Conservation (phyloP, 768 basidiomycete genomes). For the Rhizopogon vulgaris region DNA sequence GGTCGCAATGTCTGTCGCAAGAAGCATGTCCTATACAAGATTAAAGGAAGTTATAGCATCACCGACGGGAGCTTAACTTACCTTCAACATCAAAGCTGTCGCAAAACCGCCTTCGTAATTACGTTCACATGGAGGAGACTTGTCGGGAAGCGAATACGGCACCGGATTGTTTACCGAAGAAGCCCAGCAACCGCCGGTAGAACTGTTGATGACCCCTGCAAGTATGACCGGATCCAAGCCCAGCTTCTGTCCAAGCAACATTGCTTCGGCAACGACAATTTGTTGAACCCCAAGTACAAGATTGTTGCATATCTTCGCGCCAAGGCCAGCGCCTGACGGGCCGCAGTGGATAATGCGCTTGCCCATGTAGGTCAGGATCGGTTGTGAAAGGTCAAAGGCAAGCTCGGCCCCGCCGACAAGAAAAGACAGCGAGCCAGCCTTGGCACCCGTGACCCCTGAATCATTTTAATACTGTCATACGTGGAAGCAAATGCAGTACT, state of each 20-base stretch:
- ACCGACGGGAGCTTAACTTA: slow-evolving; percentile 15
- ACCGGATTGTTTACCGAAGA: slow-evolving; percentile 87
- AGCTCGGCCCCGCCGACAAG: slow-evolving; percentile 75
- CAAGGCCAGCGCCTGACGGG: slow-evolving; percentile 72
- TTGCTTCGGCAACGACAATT: slow-evolving; percentile 82
- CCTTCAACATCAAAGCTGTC: slow-evolving; percentile 80
- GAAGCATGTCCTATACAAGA: slow-evolving; percentile 66
- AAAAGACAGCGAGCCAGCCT: slow-evolving; percentile 84
- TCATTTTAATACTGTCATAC: not conserved
- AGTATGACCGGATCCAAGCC: slow-evolving; percentile 73
- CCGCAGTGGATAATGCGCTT: slow-evolving; percentile 80
- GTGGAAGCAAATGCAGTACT: slow-evolving; percentile 5
- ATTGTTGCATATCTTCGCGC: slow-evolving; percentile 91
- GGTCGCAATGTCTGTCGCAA: slow-evolving; percentile 62
- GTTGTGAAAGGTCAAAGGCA: slow-evolving; percentile 51
- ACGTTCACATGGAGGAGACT: slow-evolving; percentile 76
- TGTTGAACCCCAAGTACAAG: slow-evolving; percentile 73
- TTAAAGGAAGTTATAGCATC: slow-evolving; percentile 4
- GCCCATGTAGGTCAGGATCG: slow-evolving; percentile 71
- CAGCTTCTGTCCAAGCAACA: slow-evolving; percentile 80
- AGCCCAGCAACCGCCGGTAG: slow-evolving; percentile 80
- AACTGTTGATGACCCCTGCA: slow-evolving; percentile 80
- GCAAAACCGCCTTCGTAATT: slow-evolving; percentile 86
- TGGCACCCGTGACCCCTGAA: slow-evolving; percentile 78
- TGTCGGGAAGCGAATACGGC: slow-evolving; percentile 60